Base-by-base conservation (phyloP, 164 flowering plant species). In the Magnolia kwangsiensis region DNA sequence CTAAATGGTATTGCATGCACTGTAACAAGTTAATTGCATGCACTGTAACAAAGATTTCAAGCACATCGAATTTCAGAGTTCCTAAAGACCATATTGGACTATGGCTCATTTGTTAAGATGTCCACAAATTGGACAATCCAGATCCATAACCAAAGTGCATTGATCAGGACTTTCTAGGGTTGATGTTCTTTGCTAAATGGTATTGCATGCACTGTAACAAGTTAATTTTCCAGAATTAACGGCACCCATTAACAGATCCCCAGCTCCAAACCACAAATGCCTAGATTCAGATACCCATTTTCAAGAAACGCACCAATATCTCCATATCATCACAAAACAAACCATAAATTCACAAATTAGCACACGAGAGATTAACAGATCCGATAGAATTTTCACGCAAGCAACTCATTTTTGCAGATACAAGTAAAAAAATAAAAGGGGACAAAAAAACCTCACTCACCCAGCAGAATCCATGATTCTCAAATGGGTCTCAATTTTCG, bases 401-500 rank as follows among this genome's bases (percentile, higher is more conserved):
- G 2, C 50, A 1, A 11, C 8, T 13, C 11, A 51, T 31, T 61
- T 19, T 49, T 5, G 7, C 45, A 51, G 21, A 18, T 1, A 49
- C 10, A 50, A 64, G 11, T 19, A 64, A 5, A 27, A 68, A 50
- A 13, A 9, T 58, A 63, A 27, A 75, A 45, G 61, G 27, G n/a
- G 49, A 29, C 27, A 27, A 3, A 73, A 55, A 74, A 24, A 65
- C 37, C 13, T 16, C n/a, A 82, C 81, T 77, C 80, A 88, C 91
- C 82, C 84, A 73, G 55, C 72, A 64, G 73, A 77, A 77, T 73
- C 71, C 74, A 51, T 45, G 11, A 81, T 69, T 81, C 83, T 82
- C 45, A 83, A 74, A 72, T 80, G 86, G 86, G 81, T 76, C 61
- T 83, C 84, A 74, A 64, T 72, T 79, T 76, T 81, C 20, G 76